Conservation (phyloP, 495 filamentous ascomycete genomes). For the Tuber magnatum region DNA sequence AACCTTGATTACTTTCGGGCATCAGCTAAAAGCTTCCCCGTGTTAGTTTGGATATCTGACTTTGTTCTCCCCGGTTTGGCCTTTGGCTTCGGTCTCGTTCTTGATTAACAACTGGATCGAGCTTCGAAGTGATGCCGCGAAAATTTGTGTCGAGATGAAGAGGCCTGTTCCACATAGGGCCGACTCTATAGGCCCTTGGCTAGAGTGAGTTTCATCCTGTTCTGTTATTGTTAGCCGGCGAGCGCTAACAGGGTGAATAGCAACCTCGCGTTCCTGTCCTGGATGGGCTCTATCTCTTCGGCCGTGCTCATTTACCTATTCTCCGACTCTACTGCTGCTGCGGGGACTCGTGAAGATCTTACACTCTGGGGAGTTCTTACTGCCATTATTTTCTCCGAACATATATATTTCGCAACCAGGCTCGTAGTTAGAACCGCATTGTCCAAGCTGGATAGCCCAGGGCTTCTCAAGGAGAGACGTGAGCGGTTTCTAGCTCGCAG, state of each 20-base stretch:
- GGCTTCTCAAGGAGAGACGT: constrained; percentile 68
- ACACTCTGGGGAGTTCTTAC: constrained; percentile 73
- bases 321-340: constrained; percentile 51
- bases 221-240: not conserved
- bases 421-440: constrained; percentile 63
- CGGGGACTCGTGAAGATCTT: constrained; percentile 58
- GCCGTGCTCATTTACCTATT: constrained; percentile 85
- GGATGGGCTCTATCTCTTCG: constrained; percentile 81
- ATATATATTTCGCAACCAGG: constrained; percentile 69
- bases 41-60: constrained; percentile 68
- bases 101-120: constrained; percentile 96
- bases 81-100: constrained; percentile 79
- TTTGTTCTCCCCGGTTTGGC: constrained; percentile 90
- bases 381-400: constrained; percentile 80
- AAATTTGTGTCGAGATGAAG: constrained; percentile 85
- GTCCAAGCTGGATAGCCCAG: constrained; percentile 73
- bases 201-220: constrained; percentile 46
- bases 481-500: constrained; percentile 59
- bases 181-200: constrained; percentile 93
- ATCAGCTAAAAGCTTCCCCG: not conserved
- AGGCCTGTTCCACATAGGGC: constrained; percentile 78
- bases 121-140: constrained; percentile 83
- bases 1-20: constrained; percentile 10
- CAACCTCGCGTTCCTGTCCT: constrained; percentile 75
- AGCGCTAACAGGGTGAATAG: not conserved